Evolutionary conservation across 2,329 filamentous ascomycete species (phyloP).

Genomic region (Cordyceps cateniannulata): DNA sequence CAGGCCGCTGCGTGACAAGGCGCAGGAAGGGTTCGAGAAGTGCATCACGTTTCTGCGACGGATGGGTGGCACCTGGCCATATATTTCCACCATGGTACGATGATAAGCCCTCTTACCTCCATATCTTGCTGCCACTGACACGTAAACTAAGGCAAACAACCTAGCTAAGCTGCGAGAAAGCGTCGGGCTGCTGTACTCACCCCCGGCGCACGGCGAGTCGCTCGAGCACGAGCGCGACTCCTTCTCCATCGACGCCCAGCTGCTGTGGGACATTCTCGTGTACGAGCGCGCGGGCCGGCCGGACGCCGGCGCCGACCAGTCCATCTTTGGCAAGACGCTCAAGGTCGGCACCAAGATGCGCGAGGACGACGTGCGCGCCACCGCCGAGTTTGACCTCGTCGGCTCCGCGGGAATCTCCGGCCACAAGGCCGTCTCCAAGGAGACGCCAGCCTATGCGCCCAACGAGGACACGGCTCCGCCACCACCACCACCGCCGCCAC

Average conservation of each 20-base stretch:
- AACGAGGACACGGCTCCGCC: conserved; percentile 17
- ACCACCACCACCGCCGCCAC: background rate
- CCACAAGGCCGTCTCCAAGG: conserved; percentile 29
- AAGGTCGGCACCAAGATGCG: conserved; percentile 1
- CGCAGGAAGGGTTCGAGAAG: conserved; percentile 22
- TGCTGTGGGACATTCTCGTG: conserved; percentile 31
- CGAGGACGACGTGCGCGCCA: conserved; percentile 13
- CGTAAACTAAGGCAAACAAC: conserved; percentile 18
- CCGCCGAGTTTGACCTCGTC: conserved; percentile 29
- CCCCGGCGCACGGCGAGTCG: background rate
- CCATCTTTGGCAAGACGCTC: conserved; percentile 18
- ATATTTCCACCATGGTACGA: conserved; percentile 20
- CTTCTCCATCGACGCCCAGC: conserved; percentile 26
- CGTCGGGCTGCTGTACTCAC: conserved; percentile 16
- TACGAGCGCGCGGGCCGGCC: conserved; percentile 27
- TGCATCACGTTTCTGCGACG: conserved; percentile 21
- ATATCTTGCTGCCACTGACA: background rate
- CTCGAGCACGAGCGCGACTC: conserved; percentile 8
- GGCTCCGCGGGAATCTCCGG: conserved; percentile 32
- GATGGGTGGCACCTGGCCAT: conserved; percentile 21
- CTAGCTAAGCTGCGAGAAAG: conserved; percentile 27
- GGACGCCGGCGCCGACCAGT: conserved; percentile 18
- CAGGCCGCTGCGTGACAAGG: conserved; percentile 16
- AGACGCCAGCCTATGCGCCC: conserved; percentile 29
- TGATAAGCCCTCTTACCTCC: too few relatives aligned